Percentiles rank a stretch among this genome's conserved stretches.
These are phyloP conservation scores for Actinomortierella ambigua DNA, from an alignment of 371 early-diverging fungal genomes.

Conservation along the genomic window DNA sequence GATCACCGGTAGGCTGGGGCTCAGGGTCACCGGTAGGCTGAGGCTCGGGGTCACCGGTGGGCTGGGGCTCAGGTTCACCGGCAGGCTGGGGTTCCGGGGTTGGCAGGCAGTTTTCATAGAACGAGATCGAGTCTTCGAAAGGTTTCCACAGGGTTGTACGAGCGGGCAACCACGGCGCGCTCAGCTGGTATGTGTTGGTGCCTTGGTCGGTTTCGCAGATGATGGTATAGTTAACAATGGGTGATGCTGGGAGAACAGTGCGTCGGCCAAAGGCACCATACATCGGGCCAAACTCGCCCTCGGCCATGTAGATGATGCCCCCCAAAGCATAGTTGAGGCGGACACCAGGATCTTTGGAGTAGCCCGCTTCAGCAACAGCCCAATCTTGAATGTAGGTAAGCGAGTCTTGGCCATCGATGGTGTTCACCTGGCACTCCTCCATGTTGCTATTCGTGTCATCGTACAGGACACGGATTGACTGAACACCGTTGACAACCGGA, in stretches of 20 bases:
- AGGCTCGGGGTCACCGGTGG: not conserved
- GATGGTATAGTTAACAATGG: constrained; percentile 6
- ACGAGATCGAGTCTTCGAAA: constrained; percentile 11
- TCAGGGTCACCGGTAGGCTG: too few species aligned
- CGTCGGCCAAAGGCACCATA: constrained; percentile 8
- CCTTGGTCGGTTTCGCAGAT: not conserved
- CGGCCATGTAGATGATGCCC: not conserved
- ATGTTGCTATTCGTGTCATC: not conserved
- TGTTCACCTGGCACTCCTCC: constrained; percentile 14
- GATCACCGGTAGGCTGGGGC: not conserved
- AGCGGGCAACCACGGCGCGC: too few species aligned
- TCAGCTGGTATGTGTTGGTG: too few species aligned
- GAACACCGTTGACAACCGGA: constrained; percentile 15
- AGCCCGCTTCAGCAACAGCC: not conserved
- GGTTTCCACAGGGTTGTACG: not conserved
- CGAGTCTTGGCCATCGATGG: constrained; percentile 16
- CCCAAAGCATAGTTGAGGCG: constrained; percentile 22
- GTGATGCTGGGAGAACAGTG: not conserved
- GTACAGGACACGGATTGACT: not conserved
- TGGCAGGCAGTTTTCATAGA: not conserved
- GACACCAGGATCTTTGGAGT: constrained; percentile 20
- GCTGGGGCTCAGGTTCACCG: too few species aligned
- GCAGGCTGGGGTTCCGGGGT: too few species aligned
- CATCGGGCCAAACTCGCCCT: not conserved
- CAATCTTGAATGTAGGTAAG: constrained; percentile 7